Percentiles rank a stretch among this genome's conserved stretches.
These are phyloP conservation scores for Cytospora piceicola DNA, from an alignment of 2,329 filamentous ascomycete species.

Conservation along the genomic window DNA sequence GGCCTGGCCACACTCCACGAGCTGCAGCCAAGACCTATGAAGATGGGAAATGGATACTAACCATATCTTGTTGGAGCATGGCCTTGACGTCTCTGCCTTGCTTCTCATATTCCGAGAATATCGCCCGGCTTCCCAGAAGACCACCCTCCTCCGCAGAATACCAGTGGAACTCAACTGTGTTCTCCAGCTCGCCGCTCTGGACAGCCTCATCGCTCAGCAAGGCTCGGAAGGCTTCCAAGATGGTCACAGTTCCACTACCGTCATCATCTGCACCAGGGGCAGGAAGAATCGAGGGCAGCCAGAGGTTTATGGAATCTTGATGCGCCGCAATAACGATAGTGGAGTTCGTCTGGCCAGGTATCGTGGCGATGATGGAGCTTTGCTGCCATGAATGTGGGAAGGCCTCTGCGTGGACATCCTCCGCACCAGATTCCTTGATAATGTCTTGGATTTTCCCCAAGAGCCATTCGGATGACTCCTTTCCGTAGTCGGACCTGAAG, in stretches of 20 bases:
- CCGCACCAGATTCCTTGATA: slow-evolving; percentile 60
- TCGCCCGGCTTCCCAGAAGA: slow-evolving; percentile 68
- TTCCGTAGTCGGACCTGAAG: slow-evolving; percentile 67
- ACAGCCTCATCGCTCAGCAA: slow-evolving; percentile 68
- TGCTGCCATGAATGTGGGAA: slow-evolving; percentile 70
- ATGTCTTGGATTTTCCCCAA: slow-evolving; percentile 66
- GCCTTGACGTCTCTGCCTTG: slow-evolving; percentile 43
- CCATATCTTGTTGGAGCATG: slow-evolving; percentile 51
- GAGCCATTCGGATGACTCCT: slow-evolving; percentile 76
- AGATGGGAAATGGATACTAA: neutral
- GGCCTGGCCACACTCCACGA: too few species aligned
- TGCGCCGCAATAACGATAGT: slow-evolving; percentile 80
- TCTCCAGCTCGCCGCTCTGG: slow-evolving; percentile 63
- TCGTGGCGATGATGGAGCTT: slow-evolving; percentile 77
- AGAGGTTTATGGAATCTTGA: slow-evolving; percentile 80
- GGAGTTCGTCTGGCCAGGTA: slow-evolving; percentile 68
- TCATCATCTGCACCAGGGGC: slow-evolving; percentile 80
- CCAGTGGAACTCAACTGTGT: slow-evolving; percentile 76
- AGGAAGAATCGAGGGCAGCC: slow-evolving; percentile 69
- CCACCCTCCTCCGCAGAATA: slow-evolving; percentile 67
- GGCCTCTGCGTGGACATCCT: slow-evolving; percentile 62
- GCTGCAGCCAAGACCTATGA: neutral
- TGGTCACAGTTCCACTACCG: slow-evolving; percentile 77
- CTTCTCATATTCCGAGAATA: slow-evolving; percentile 45
- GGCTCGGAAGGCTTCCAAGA: slow-evolving; percentile 75